Conservation (phyloP, 2,329 filamentous ascomycete genomes). For the Aspergillus hortae region DNA sequence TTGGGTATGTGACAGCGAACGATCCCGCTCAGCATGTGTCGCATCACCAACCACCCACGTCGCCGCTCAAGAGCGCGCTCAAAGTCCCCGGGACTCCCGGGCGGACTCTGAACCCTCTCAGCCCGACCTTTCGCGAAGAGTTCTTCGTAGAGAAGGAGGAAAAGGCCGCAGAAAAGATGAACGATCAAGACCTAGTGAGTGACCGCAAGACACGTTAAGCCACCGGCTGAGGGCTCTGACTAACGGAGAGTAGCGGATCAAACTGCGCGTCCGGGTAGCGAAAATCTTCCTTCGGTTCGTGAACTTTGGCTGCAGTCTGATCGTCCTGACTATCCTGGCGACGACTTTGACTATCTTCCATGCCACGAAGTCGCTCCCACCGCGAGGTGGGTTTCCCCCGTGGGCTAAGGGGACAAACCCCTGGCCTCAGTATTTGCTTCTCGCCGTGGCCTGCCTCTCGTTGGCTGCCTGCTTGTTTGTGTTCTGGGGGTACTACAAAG, state of each 20-base stretch:
- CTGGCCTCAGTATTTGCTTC: constrained; percentile 86
- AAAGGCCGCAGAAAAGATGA: constrained; percentile 74
- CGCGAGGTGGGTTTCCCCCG: constrained; percentile 74
- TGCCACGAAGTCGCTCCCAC: constrained; percentile 69
- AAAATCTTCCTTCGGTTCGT: constrained; percentile 94
- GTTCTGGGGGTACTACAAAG: constrained; percentile 81
- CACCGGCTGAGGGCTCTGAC: background rate
- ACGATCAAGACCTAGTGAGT: constrained; percentile 82
- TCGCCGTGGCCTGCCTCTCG: constrained; percentile 75
- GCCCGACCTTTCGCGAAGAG: constrained; percentile 89
- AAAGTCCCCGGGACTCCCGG: constrained; percentile 80
- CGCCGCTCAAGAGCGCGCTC: constrained; percentile 85
- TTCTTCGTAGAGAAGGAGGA: constrained; percentile 83
- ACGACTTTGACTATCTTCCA: constrained; percentile 92
- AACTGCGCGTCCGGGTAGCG: constrained; percentile 83
- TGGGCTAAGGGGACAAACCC: constrained; percentile 77
- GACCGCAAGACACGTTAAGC: background rate
- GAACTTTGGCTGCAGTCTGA: constrained; percentile 95
- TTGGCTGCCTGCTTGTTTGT: constrained; percentile 74
- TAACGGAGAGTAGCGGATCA: constrained; percentile 71
- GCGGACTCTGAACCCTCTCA: constrained; percentile 73
- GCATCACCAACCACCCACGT: constrained; percentile 64
- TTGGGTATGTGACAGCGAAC: constrained; percentile 75
- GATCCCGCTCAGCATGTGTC: constrained; percentile 46
- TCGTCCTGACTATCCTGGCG: constrained; percentile 85